A percentile compares a stretch with the other conserved stretches of the same genome.
These are phyloP conservation scores for Plasmodium malariae DNA, from an alignment of 169 alveolate species.

Conservation along the genomic window DNA sequence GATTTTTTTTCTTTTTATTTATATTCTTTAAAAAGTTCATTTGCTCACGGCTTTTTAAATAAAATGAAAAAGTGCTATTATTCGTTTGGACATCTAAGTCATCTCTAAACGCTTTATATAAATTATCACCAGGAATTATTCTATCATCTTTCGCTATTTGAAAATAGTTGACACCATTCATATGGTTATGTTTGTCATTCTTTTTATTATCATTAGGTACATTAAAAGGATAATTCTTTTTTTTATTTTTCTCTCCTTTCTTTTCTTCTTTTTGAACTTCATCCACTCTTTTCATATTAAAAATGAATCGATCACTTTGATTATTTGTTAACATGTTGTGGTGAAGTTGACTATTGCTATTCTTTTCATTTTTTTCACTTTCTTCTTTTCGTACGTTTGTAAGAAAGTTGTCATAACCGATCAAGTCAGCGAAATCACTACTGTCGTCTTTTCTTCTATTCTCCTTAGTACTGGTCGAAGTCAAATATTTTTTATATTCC, in stretches of 20 bases:
- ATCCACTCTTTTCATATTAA: slow-evolving; percentile 4
- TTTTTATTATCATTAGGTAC: slow-evolving; percentile 5
- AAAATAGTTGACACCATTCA: not conserved
- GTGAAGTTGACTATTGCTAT: not conserved
- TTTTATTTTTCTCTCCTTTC: not conserved
- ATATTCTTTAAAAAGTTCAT: not conserved
- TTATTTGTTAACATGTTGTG: not conserved
- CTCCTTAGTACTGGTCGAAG: not conserved
- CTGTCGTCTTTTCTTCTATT: not conserved
- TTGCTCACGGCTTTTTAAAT: slow-evolving; percentile 15
- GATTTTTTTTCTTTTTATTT: slow-evolving; percentile 17
- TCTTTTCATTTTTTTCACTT: not conserved
- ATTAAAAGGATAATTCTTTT: not conserved
- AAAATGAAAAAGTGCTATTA: slow-evolving; percentile 40
- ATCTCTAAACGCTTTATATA: too few relatives aligned
- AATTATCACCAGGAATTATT: not conserved
- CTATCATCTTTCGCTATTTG: not conserved
- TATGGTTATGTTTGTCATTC: not conserved
- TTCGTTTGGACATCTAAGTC: not conserved
- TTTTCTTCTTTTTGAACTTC: slow-evolving; percentile 1
- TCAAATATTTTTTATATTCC: slow-evolving; percentile 39
- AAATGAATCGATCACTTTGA: not conserved
- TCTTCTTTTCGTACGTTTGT: not conserved
- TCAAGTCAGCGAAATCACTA: not conserved
- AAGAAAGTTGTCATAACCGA: not conserved